These are phyloP conservation scores for Xylariales sp. DNA, from an alignment of 2,329 filamentous ascomycete genomes.

Conservation along the genomic window DNA sequence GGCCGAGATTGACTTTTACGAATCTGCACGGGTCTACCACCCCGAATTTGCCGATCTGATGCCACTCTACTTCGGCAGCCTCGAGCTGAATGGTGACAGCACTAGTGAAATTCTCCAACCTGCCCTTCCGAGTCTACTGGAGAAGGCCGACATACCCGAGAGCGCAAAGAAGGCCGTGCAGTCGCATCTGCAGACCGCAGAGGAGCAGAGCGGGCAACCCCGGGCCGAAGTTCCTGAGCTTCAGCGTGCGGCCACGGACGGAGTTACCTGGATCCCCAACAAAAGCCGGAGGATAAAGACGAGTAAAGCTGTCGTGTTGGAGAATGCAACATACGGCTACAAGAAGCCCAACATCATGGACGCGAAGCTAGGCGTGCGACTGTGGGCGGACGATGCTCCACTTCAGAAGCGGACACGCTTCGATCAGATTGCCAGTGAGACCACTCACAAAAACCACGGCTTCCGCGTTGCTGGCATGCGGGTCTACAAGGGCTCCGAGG, in stretches of 20 bases:
- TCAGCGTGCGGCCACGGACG: conserved; percentile 16
- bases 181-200: conserved; percentile 26
- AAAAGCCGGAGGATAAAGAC: conserved; percentile 64
- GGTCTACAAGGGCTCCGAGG: conserved; percentile 53
- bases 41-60: conserved; percentile 75
- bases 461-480: conserved; percentile 65
- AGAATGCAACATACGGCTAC: conserved; percentile 80
- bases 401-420: conserved; percentile 56
- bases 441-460: conserved; percentile 56
- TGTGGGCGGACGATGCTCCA: conserved; percentile 76
- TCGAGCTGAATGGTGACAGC: conserved; percentile 60
- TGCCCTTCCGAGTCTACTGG: conserved; percentile 37
- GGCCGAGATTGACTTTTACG: conserved; percentile 86
- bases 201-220: too few species aligned
- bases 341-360: conserved; percentile 85
- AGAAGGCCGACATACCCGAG: conserved; percentile 30
- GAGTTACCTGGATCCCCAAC: conserved; percentile 41
- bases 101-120: conserved; percentile 44
- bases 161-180: conserved; percentile 37
- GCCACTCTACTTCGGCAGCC: conserved; percentile 77
- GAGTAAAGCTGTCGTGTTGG: conserved; percentile 75
- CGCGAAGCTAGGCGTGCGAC: conserved; percentile 78
- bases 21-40: conserved; percentile 62
- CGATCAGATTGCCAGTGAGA: conserved; percentile 52
- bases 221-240: conserved; percentile 13